These are phyloP conservation scores for Quercus aquifolioides DNA, from an alignment of 306 rosid species.

Conservation along the genomic window DNA sequence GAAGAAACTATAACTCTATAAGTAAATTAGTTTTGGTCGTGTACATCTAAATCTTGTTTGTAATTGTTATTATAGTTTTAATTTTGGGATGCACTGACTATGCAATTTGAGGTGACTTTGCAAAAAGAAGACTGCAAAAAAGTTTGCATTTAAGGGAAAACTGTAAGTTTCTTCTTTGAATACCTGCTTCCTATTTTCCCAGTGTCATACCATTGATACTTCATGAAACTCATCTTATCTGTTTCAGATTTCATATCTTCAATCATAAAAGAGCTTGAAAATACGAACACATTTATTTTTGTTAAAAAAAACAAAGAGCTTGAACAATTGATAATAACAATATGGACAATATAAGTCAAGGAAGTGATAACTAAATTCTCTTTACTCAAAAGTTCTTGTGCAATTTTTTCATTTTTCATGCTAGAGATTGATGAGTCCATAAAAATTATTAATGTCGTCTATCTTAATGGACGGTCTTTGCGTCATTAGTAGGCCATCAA, in stretches of 20 bases:
- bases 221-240: not conserved
- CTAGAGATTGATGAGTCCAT: not conserved
- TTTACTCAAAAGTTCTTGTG: not conserved
- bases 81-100: not conserved
- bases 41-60: not conserved
- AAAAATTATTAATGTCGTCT: too few relatives aligned
- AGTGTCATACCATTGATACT: not conserved
- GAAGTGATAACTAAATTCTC: not conserved
- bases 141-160: constrained; percentile 55
- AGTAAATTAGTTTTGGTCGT: not conserved
- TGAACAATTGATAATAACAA: not conserved
- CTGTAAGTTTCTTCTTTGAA: constrained; percentile 35
- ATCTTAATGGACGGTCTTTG: too few relatives aligned
- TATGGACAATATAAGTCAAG: not conserved
- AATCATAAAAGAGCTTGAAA: not conserved
- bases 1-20: not conserved
- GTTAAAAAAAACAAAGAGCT: not conserved
- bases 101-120: constrained; percentile 38
- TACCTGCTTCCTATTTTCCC: constrained; percentile 3
- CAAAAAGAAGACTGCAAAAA: constrained; percentile 17
- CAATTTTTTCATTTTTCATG: not conserved
- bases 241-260: not conserved
- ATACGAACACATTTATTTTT: too few relatives aligned
- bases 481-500: too few relatives aligned
- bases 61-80: not conserved